A percentile compares a stretch with the other conserved stretches of the same genome.
These are phyloP conservation scores for Penicillium atrosanguineum DNA, from an alignment of 495 filamentous ascomycete genomes.

Conservation along the genomic window DNA sequence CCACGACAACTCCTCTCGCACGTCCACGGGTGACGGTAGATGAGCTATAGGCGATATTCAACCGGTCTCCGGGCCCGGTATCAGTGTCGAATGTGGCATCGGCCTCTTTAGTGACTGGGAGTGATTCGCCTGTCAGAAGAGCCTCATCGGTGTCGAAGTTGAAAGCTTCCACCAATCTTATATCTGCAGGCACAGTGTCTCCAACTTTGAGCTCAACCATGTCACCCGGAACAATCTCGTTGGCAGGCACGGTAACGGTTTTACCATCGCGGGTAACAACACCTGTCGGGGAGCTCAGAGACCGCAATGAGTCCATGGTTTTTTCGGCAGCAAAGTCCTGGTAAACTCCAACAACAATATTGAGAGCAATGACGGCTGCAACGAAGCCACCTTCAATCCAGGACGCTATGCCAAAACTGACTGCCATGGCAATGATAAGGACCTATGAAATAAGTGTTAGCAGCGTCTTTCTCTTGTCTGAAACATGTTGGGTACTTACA, in stretches of 20 bases:
- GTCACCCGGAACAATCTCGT: constrained; percentile 60
- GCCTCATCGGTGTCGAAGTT: constrained; percentile 76
- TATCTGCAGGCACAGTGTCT: constrained; percentile 78
- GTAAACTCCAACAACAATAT: constrained; percentile 66
- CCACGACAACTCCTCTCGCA: constrained; percentile 65
- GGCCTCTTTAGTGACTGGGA: constrained; percentile 64
- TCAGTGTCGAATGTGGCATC: constrained; percentile 43
- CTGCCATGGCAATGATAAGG: constrained; percentile 66
- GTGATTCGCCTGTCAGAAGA: constrained; percentile 71
- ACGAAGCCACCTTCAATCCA: constrained; percentile 73
- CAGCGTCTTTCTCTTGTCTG: neutral
- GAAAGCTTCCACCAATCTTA: constrained; percentile 59
- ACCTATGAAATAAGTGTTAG: constrained; percentile 40
- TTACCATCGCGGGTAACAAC: constrained; percentile 54
- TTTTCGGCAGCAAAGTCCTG: constrained; percentile 73
- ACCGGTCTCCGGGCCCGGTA: constrained; percentile 64
- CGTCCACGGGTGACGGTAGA: constrained; percentile 71
- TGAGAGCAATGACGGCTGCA: constrained; percentile 61
- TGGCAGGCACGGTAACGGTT: constrained; percentile 49
- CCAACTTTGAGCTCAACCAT: constrained; percentile 78
- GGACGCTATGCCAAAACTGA: constrained; percentile 65
- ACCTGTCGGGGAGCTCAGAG: constrained; percentile 61
- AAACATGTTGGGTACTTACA: constrained; percentile 24
- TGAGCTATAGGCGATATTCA: constrained; percentile 70
- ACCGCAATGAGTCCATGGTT: constrained; percentile 70